These are phyloP conservation scores for Curvularia verruculosa DNA, from an alignment of 2,329 filamentous ascomycete species.

Conservation along the genomic window DNA sequence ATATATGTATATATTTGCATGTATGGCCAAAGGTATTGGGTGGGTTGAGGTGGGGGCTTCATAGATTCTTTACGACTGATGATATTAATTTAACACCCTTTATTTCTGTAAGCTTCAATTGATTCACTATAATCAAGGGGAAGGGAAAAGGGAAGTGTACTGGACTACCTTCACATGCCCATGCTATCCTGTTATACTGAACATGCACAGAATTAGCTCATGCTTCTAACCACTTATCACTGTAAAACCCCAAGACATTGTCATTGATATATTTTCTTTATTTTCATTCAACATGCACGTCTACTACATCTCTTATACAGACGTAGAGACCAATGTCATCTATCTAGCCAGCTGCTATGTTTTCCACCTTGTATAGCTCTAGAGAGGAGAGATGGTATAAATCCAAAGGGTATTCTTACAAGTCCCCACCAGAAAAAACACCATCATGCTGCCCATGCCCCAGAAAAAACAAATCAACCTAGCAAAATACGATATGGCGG, in stretches of 20 bases:
- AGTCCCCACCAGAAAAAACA: background rate
- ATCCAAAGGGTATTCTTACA: slow-evolving; percentile 12
- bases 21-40: background rate
- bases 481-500: background rate
- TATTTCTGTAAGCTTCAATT: too few species aligned
- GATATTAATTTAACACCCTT: background rate
- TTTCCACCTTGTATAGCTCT: background rate
- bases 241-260: background rate
- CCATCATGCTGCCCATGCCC: background rate
- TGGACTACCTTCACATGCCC: background rate
- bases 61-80: background rate
- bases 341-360: background rate
- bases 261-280: background rate
- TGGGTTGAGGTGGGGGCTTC: too few species aligned
- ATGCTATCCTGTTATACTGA: background rate
- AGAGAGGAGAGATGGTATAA: slow-evolving; percentile 20
- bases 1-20: background rate
- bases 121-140: background rate
- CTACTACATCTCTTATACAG: background rate
- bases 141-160: background rate
- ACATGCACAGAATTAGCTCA: background rate
- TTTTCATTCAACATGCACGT: background rate
- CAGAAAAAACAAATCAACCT: background rate
- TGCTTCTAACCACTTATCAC: background rate
- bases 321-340: background rate